Percentiles rank a stretch among this genome's conserved stretches.
These are phyloP conservation scores for Pythium utonaiense DNA, from an alignment of 352 stramenopile genomes.

Conservation along the genomic window DNA sequence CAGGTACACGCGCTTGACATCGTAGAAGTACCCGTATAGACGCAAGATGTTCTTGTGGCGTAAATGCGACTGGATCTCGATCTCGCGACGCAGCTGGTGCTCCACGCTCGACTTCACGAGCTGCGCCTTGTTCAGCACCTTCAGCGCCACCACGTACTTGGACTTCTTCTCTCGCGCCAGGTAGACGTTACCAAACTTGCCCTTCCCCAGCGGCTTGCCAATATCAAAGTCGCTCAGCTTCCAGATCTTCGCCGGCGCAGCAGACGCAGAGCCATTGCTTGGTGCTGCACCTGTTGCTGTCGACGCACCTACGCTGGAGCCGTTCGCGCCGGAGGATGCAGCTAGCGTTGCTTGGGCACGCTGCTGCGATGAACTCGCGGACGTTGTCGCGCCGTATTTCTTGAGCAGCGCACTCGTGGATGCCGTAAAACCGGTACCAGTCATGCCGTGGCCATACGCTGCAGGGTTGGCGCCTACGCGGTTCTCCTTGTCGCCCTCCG, in stretches of 20 bases:
- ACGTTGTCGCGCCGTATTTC: constrained; percentile 23
- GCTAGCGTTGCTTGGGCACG: constrained; percentile 2
- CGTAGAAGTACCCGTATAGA: constrained; percentile 99
- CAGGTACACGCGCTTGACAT: constrained; percentile 98
- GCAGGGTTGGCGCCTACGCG: constrained; percentile 6
- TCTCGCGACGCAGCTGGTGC: constrained; percentile 98
- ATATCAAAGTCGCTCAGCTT: constrained; percentile 99
- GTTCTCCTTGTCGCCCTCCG: constrained; percentile 73
- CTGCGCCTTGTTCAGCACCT: constrained; percentile 98
- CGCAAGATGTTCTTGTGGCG: constrained; percentile 96
- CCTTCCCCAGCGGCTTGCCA: constrained; percentile 95
- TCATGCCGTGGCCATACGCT: not conserved
- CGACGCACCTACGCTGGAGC: constrained; percentile 2
- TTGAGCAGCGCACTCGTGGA: constrained; percentile 25
- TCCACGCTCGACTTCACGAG: constrained; percentile 97
- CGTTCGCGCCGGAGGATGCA: constrained; percentile 3
- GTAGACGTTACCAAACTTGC: constrained; percentile 99
- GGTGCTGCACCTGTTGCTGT: not conserved
- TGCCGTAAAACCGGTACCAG: not conserved
- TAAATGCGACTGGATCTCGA: constrained; percentile 99
- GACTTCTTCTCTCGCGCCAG: constrained; percentile 96
- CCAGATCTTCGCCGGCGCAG: constrained; percentile 58
- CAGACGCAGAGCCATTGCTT: not conserved
- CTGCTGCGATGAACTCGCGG: constrained; percentile 1
- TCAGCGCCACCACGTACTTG: constrained; percentile 99